phyloP scores from a whole-genome alignment of 805 yeast genomes.

The Priceomyces medius region DNA sequence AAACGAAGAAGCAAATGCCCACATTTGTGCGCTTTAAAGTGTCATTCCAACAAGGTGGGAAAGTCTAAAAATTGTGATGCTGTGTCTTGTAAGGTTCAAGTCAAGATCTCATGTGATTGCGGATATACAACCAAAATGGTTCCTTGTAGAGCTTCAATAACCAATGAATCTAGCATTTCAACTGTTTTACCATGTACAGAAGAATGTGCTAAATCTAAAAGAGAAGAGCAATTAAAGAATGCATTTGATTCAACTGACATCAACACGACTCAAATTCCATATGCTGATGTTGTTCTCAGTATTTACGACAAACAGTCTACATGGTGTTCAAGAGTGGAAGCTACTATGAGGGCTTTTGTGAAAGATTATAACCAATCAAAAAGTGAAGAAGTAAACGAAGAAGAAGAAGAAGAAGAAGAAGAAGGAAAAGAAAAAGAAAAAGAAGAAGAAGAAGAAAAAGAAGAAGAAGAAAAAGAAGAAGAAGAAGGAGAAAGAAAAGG shows the following conservation, averaged over 20 bases:
- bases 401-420: too few species aligned
- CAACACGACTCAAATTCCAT: conserved; percentile 29
- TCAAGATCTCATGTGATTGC: conserved; percentile 61
- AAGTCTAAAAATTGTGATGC: conserved; percentile 46
- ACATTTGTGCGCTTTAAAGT: conserved; percentile 60
- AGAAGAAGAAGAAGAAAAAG: too few species aligned
- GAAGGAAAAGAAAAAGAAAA: too few species aligned
- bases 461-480: too few species aligned
- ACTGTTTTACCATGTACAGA: conserved; percentile 62
- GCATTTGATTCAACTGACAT: conserved; percentile 48
- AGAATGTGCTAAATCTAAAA: conserved; percentile 57
- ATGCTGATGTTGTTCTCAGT: conserved; percentile 46
- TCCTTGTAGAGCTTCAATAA: conserved; percentile 56
- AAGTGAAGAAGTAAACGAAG: conserved; percentile 12
- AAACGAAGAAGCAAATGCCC: conserved; percentile 56
- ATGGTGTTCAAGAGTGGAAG: conserved; percentile 72
- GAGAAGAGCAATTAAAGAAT: conserved; percentile 60
- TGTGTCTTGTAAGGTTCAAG: conserved; percentile 49
- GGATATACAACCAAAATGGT: conserved; percentile 50
- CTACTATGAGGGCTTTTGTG: conserved; percentile 49
- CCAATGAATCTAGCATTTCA: conserved; percentile 31
- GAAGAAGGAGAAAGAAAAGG: too few species aligned
- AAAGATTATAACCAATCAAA: conserved; percentile 27
- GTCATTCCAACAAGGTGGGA: conserved; percentile 55
- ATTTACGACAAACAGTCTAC: conserved; percentile 53